phyloP scores from a whole-genome alignment of 192 early-diverging fungal genomes.

The Rhizoclosmatium sp. region DNA sequence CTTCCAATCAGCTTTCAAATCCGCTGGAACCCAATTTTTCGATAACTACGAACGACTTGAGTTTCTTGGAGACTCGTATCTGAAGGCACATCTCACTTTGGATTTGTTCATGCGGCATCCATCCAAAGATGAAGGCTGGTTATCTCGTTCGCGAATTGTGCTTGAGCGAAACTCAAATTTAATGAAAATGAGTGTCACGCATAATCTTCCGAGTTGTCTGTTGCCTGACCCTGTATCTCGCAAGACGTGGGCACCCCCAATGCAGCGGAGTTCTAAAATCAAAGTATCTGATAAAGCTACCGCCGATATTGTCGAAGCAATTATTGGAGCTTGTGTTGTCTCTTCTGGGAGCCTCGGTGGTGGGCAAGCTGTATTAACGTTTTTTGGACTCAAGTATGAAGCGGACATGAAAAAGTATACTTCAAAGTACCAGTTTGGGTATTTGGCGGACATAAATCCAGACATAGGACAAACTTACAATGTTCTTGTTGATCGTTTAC shows the following conservation, averaged over 20 bases:
- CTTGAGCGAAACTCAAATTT: slow-evolving; percentile 43
- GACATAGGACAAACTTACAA: not conserved
- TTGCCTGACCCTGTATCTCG: slow-evolving; percentile 31
- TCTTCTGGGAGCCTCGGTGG: slow-evolving; percentile 53
- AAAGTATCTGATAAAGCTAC: slow-evolving; percentile 81
- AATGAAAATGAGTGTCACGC: slow-evolving; percentile 42
- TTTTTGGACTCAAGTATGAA: slow-evolving; percentile 34
- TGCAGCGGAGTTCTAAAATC: not conserved
- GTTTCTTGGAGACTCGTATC: slow-evolving; percentile 87
- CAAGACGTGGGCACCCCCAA: slow-evolving; percentile 13
- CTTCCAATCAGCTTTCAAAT: slow-evolving; percentile 70
- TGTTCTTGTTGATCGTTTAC: slow-evolving; percentile 26
- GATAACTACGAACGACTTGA: slow-evolving; percentile 89
- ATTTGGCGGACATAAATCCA: not conserved
- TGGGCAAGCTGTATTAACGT: slow-evolving; percentile 37
- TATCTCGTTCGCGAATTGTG: slow-evolving; percentile 18
- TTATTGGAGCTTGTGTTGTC: slow-evolving; percentile 78
- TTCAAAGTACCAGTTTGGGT: not conserved
- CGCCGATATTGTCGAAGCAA: slow-evolving; percentile 87
- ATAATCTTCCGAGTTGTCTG: slow-evolving; percentile 45
- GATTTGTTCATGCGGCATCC: slow-evolving; percentile 82
- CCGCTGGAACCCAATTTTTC: slow-evolving; percentile 70
- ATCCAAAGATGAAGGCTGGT: slow-evolving; percentile 22
- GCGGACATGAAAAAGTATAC: not conserved
- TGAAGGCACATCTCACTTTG: slow-evolving; percentile 79